Evolutionary conservation across 768 basidiomycete species (phyloP).

Genomic region (Tulasnella sp.): DNA sequence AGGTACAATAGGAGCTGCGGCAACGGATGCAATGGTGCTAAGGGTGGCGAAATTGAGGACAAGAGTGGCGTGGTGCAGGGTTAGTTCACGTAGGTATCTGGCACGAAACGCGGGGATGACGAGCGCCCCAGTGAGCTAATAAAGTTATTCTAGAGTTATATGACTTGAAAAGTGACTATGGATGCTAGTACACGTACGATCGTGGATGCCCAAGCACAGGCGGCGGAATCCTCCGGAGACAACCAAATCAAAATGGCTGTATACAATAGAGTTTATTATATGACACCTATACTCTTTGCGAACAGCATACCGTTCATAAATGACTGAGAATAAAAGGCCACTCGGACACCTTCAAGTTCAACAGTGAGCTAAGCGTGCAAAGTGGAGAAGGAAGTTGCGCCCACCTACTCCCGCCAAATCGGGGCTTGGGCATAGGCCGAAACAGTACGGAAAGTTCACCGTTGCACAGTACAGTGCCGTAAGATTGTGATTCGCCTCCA

Average conservation of each 20-base stretch:
- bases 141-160: background rate
- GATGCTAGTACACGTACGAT: background rate
- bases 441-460: slow-evolving; percentile 1
- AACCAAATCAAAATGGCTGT: slow-evolving; percentile 3
- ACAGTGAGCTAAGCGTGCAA: background rate
- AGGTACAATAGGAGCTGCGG: slow-evolving; percentile 15
- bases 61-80: slow-evolving; percentile 18
- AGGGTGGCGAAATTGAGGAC: slow-evolving; percentile 21
- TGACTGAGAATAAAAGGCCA: slow-evolving; percentile 20
- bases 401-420: slow-evolving; percentile 17
- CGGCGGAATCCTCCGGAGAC: slow-evolving; percentile 19
- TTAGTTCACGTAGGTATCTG: slow-evolving; percentile 13
- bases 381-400: background rate
- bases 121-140: slow-evolving; percentile 14
- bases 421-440: slow-evolving; percentile 15
- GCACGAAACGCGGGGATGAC: slow-evolving; percentile 16
- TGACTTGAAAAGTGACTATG: background rate
- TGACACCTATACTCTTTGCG: background rate
- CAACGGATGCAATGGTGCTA: slow-evolving; percentile 17
- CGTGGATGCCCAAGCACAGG: slow-evolving; percentile 19
- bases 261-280: background rate
- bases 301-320: slow-evolving; percentile 16
- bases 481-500: background rate
- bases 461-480: slow-evolving; percentile 14
- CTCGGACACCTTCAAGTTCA: slow-evolving; percentile 11